These are phyloP conservation scores for Turritis glabra DNA, from an alignment of 345 rosid genomes.

Conservation along the genomic window DNA sequence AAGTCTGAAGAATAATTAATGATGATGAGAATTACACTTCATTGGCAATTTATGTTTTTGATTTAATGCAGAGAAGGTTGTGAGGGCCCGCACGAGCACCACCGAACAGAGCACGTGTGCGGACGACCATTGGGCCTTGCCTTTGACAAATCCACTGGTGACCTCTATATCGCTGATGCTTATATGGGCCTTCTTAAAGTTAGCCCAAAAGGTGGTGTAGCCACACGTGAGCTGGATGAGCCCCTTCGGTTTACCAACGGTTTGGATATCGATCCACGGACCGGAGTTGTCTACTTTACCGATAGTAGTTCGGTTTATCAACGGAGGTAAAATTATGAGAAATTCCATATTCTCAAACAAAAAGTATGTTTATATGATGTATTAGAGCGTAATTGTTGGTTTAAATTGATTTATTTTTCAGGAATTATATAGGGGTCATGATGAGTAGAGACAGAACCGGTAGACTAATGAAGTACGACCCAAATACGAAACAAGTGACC, in stretches of 20 bases:
- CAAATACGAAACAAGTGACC: conserved; percentile 42
- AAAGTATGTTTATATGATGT: no score
- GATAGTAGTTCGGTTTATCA: conserved; percentile 66
- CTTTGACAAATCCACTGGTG: conserved; percentile 53
- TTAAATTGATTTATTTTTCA: conserved; percentile 12
- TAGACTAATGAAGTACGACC: conserved; percentile 67
- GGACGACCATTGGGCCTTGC: conserved; percentile 81
- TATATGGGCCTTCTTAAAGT: conserved; percentile 79
- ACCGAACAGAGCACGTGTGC: conserved; percentile 64
- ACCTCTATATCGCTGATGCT: conserved; percentile 77
- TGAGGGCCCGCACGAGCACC: conserved; percentile 42
- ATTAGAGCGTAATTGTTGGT: not conserved
- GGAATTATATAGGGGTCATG: conserved; percentile 49
- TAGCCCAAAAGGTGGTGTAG: conserved; percentile 72
- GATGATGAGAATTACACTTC: not conserved
- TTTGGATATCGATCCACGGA: conserved; percentile 56
- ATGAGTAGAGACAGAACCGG: conserved; percentile 62
- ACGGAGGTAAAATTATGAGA: conserved; percentile 58
- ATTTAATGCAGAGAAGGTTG: conserved; percentile 43
- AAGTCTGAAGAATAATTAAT: not conserved
- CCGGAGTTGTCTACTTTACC: conserved; percentile 67
- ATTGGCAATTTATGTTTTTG: not conserved
- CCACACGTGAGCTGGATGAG: conserved; percentile 51
- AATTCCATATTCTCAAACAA: no score
- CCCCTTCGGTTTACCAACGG: conserved; percentile 55